Evolutionary conservation across 176 grass and related monocot species (phyloP).

Genomic region (Tillandsia leiboldiana): DNA sequence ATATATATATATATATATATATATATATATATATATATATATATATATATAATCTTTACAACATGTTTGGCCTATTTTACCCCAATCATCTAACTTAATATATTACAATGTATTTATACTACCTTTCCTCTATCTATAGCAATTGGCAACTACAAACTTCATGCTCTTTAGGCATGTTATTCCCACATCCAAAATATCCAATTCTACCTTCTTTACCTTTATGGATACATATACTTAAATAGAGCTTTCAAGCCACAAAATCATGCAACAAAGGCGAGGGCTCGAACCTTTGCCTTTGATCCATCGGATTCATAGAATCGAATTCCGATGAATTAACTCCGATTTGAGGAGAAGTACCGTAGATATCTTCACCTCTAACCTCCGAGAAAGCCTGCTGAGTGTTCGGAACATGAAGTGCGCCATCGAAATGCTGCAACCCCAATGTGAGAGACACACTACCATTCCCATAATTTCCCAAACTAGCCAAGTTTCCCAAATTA

Average conservation of each 20-base stretch:
- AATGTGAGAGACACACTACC: constrained; percentile 65
- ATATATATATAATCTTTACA: constrained; percentile 65
- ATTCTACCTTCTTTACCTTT: constrained; percentile 18
- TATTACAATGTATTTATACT: constrained; percentile 62
- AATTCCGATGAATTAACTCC: constrained; percentile 27
- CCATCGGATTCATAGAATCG: constrained; percentile 28
- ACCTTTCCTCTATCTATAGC: constrained; percentile 56
- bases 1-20: neutral
- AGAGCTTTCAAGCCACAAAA: constrained; percentile 72
- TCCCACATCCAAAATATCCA: constrained; percentile 46
- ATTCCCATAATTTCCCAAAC: constrained; percentile 43
- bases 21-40: constrained; percentile 37
- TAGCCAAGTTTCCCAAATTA: constrained; percentile 41
- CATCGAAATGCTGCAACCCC: constrained; percentile 62
- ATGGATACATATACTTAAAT: neutral
- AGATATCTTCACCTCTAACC: constrained; percentile 43
- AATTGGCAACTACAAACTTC: constrained; percentile 50
- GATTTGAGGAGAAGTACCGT: constrained; percentile 29
- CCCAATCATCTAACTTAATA: constrained; percentile 30
- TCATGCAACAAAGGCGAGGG: constrained; percentile 65
- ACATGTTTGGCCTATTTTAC: constrained; percentile 53
- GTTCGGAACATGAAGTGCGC: constrained; percentile 33
- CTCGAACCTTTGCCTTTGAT: constrained; percentile 46
- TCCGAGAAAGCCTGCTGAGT: constrained; percentile 37
- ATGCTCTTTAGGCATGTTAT: constrained; percentile 44